Evolutionary conservation across 352 stramenopile genomes (phyloP).

Genomic region (Phytophthora citrophthora): DNA sequence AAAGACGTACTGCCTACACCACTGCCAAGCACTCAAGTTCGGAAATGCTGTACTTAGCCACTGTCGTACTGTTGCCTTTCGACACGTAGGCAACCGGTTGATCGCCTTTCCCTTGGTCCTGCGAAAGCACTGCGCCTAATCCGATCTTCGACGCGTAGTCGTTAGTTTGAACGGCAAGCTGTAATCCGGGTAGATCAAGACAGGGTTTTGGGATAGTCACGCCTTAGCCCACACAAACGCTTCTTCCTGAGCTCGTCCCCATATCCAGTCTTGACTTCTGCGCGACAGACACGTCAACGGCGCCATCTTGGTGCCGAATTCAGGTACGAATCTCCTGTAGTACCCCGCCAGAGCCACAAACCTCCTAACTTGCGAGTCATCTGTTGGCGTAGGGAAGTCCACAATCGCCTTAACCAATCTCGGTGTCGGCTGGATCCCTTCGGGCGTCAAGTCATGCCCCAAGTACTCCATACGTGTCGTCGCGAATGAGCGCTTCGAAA

Average conservation of each 20-base stretch:
- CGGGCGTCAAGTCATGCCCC: conserved; percentile 19
- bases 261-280: conserved; percentile 23
- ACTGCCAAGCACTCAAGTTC: conserved; percentile 37
- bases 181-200: conserved; percentile 32
- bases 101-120: conserved; percentile 9
- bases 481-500: conserved; percentile 27
- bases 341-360: conserved; percentile 37
- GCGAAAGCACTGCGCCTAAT: conserved; percentile 28
- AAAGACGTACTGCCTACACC: not conserved
- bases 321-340: conserved; percentile 26
- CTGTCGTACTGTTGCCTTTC: conserved; percentile 14
- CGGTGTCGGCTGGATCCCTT: conserved; percentile 8
- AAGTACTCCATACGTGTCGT: conserved; percentile 25
- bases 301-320: conserved; percentile 17
- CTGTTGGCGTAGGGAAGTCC: conserved; percentile 11
- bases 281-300: conserved; percentile 31
- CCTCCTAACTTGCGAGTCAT: conserved; percentile 4
- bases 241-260: conserved; percentile 14
- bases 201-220: conserved; percentile 1
- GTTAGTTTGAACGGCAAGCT: conserved; percentile 33
- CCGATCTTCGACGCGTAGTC: conserved; percentile 26
- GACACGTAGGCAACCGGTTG: conserved; percentile 26
- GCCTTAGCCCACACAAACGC: conserved; percentile 27
- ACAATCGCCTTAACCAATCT: conserved; percentile 8
- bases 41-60: conserved; percentile 31